These are phyloP conservation scores for Saksenaea vasiformis DNA, from an alignment of 371 early-diverging fungal genomes.

Conservation along the genomic window DNA sequence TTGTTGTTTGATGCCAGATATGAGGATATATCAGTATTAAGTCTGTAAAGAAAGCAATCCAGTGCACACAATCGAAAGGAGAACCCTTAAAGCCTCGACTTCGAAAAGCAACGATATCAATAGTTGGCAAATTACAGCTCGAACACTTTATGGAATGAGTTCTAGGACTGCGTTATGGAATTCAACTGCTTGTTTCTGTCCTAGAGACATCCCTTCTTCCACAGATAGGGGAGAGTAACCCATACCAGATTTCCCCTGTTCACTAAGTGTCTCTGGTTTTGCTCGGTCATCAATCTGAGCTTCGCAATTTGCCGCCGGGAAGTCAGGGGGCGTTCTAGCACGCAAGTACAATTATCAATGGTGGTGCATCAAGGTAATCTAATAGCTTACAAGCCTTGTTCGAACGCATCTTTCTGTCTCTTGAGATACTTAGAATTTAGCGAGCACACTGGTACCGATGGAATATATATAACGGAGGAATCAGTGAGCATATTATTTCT, in stretches of 20 bases:
- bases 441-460: slow-evolving; percentile 35
- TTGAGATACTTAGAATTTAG: slow-evolving; percentile 31
- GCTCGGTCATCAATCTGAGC: slow-evolving; percentile 29
- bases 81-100: too few relatives aligned
- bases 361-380: too few relatives aligned
- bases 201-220: slow-evolving; percentile 16
- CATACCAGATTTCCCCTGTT: slow-evolving; percentile 26
- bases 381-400: slow-evolving; percentile 29
- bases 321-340: slow-evolving; percentile 40
- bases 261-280: slow-evolving; percentile 15
- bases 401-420: slow-evolving; percentile 29
- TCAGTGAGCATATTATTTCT: slow-evolving; percentile 29
- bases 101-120: too few relatives aligned
- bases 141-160: too few relatives aligned
- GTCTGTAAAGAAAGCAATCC: too few relatives aligned
- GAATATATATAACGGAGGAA: slow-evolving; percentile 44
- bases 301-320: slow-evolving; percentile 40
- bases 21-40: too few relatives aligned
- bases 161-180: slow-evolving; percentile 25
- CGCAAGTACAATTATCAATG: background rate
- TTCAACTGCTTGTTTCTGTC: slow-evolving; percentile 30
- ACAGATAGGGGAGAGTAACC: slow-evolving; percentile 20
- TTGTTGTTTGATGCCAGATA: too few relatives aligned
- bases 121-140: too few relatives aligned
- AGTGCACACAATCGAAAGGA: too few relatives aligned